Evolutionary conservation across 192 early-diverging fungal species (phyloP).

Genomic region (Podila epigama): DNA sequence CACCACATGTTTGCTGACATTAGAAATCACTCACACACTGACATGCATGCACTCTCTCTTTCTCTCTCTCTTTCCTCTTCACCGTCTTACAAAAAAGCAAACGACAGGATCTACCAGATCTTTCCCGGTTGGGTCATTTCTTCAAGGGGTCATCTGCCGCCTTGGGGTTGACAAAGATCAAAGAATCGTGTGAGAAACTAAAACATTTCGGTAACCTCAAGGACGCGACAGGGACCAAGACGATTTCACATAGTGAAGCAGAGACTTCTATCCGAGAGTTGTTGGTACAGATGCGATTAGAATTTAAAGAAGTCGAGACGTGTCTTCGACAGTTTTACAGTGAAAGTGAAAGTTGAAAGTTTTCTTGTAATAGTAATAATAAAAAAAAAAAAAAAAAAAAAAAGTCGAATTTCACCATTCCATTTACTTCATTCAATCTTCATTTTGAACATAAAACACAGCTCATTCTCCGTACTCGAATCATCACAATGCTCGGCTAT

Average conservation of each 20-base stretch:
- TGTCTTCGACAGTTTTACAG: constrained; percentile 78
- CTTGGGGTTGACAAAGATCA: constrained; percentile 82
- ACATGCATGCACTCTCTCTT: too few species aligned
- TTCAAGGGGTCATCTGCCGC: constrained; percentile 91
- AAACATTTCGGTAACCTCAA: constrained; percentile 79
- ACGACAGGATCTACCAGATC: constrained; percentile 60
- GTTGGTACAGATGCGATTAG: constrained; percentile 65
- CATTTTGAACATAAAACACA: not conserved
- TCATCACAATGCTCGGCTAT: constrained; percentile 30
- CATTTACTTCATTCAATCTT: not conserved
- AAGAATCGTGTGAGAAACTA: constrained; percentile 86
- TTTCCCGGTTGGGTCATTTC: constrained; percentile 89
- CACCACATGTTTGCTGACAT: too few species aligned
- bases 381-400: not conserved
- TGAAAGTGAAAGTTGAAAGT: constrained; percentile 46
- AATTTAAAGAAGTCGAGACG: constrained; percentile 75
- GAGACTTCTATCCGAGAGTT: constrained; percentile 59
- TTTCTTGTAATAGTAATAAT: too few species aligned
- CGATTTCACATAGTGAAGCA: constrained; percentile 64
- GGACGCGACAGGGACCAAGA: constrained; percentile 59
- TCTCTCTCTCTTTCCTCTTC: not conserved
- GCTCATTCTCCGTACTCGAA: too few species aligned
- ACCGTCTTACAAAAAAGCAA: not conserved
- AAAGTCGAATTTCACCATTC: too few species aligned
- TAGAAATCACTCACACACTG: too few species aligned